A percentile compares a stretch with the other conserved stretches of the same genome.
These are phyloP conservation scores for Centrapalus pauciflorus DNA, from an alignment of 129 eudicot genomes.

Conservation along the genomic window DNA sequence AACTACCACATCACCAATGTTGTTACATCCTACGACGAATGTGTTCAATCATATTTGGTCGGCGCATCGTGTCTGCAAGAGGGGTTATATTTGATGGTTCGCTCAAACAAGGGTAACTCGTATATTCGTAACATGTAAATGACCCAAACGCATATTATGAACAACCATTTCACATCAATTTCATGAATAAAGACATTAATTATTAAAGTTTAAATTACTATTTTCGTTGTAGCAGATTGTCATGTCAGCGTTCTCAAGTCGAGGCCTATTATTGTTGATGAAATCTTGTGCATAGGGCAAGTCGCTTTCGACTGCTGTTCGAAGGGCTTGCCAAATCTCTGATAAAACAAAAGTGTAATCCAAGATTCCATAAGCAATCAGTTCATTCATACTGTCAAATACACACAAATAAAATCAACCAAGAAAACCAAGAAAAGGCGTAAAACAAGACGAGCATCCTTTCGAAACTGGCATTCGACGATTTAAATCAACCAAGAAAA, in stretches of 20 bases:
- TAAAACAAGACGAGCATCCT: neutral
- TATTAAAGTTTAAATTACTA: neutral
- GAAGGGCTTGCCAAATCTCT: constrained; percentile 7
- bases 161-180: neutral
- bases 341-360: no score
- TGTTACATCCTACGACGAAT: no score
- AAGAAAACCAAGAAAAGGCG: neutral
- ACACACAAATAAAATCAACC: neutral
- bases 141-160: neutral
- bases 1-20: no score
- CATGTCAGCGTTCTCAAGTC: neutral
- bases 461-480: neutral
- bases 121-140: neutral
- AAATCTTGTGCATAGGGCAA: neutral
- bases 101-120: no score
- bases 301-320: neutral
- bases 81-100: no score
- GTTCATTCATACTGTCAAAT: neutral
- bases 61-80: no score
- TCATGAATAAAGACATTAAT: no score
- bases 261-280: neutral
- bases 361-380: neutral
- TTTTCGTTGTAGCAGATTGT: neutral
- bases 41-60: no score
- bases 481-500: neutral